Percentiles rank a stretch among this genome's conserved stretches.
These are phyloP conservation scores for Cladochytrium replicatum DNA, from an alignment of 192 early-diverging fungal genomes.

Conservation along the genomic window DNA sequence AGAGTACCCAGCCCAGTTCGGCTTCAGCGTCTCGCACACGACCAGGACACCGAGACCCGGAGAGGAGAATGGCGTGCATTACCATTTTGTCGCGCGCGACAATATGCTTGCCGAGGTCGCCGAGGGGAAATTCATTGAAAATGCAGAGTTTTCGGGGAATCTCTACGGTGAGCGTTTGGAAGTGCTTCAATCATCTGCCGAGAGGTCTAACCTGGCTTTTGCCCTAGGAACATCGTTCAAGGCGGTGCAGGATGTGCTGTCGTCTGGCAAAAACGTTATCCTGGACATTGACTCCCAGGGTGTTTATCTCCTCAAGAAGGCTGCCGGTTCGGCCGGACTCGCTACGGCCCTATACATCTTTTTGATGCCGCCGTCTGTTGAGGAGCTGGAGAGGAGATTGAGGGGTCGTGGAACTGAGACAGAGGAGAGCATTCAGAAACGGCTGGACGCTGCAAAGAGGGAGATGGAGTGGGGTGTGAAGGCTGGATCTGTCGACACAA, in stretches of 20 bases:
- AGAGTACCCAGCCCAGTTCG: slow-evolving; percentile 73
- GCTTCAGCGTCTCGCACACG: slow-evolving; percentile 91
- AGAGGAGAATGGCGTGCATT: slow-evolving; percentile 70
- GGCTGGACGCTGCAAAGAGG: slow-evolving; percentile 64
- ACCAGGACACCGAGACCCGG: slow-evolving; percentile 76
- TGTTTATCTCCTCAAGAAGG: slow-evolving; percentile 53
- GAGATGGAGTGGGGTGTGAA: slow-evolving; percentile 55
- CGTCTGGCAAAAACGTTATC: slow-evolving; percentile 67
- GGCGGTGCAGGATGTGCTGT: slow-evolving; percentile 67
- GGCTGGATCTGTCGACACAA: slow-evolving; percentile 40
- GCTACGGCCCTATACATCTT: slow-evolving; percentile 74
- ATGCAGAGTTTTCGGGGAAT: slow-evolving; percentile 85
- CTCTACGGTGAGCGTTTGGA: slow-evolving; percentile 57
- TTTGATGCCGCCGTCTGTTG: slow-evolving; percentile 71
- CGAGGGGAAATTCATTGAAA: slow-evolving; percentile 76
- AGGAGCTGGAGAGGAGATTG: slow-evolving; percentile 72
- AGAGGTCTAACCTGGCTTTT: too few relatives aligned
- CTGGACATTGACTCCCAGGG: slow-evolving; percentile 88
- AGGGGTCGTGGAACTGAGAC: slow-evolving; percentile 81
- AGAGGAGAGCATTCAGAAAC: slow-evolving; percentile 59
- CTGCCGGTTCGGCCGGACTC: too few relatives aligned
- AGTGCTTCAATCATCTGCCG: slow-evolving; percentile 32
- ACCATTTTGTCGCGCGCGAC: slow-evolving; percentile 70
- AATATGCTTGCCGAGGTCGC: slow-evolving; percentile 54
- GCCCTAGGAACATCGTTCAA: slow-evolving; percentile 62